Evolutionary conservation across 306 rosid genomes (phyloP), one percentile per base, ranked within the genome.

Genomic region (Argentina anserina): DNA sequence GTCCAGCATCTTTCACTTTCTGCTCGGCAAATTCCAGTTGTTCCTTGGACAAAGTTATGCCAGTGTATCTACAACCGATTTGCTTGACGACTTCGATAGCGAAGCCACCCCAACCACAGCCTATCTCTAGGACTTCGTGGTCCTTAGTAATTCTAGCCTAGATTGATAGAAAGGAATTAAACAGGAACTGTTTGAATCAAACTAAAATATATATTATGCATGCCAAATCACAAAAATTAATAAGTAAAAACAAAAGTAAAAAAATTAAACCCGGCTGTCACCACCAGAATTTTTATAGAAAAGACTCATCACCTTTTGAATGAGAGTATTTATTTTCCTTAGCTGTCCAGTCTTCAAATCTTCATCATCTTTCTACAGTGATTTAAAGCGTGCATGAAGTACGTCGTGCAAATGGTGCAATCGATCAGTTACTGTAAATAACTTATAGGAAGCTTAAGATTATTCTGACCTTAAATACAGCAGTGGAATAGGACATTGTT

Each of bases 61-160:
- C 96, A 3, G 96, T 89, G 80, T 89, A 93, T 67, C 64, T 86
- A 87, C 98, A 93, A 15, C 96, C 93, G 1, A 96, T 90, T 87
- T 40, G 83, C 62, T 85, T 84, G 68, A 86, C 93, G 25, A 84
- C 86, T 87, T 93, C 90, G 63, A 93, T 87, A 40, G 96, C 93
- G 76, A 93, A 82, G 78, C 83, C 83, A 72, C 98, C 98, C 98
- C 98, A 93, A 41, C 98, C 97, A 12, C 92, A 86, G 33, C 98
- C 97, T 18, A 93, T 87, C 67, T 93, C 97, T 39, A 93, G 91
- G 60, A 93, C 87, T 64, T 89, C 88, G 87, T 90, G 98, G 36
- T 85, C 81, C 77, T 68, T 73, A 0, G 68, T 82, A 55, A 93
- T 81, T 80, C 84, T 86, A 36, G 90, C 90, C 98, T 90, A 42